Conservation (phyloP, 2,329 filamentous ascomycete genomes). For the Neofusicoccum ribis region DNA sequence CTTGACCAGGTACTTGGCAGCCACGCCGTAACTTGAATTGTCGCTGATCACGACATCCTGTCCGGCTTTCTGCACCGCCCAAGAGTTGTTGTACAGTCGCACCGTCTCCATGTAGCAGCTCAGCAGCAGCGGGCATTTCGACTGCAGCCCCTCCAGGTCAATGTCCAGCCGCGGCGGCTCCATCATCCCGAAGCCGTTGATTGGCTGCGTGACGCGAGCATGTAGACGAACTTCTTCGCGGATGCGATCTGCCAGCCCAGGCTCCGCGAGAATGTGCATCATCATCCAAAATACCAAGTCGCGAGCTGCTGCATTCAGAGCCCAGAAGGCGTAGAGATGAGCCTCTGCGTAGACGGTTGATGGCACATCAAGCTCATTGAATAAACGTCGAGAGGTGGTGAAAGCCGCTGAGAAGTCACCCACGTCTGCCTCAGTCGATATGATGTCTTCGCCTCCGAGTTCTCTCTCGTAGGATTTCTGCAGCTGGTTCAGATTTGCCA, state of each 20-base stretch:
- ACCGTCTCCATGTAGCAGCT: conserved; percentile 40
- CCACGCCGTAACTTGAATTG: conserved; percentile 23
- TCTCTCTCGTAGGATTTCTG: conserved; percentile 34
- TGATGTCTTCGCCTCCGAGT: conserved; percentile 28
- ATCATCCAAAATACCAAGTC: conserved; percentile 45
- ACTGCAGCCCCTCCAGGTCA: conserved; percentile 34
- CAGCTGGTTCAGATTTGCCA: conserved; percentile 28
- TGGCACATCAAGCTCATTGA: background rate
- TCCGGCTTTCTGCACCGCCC: conserved; percentile 37
- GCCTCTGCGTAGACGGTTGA: conserved; percentile 32
- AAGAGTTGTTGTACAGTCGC: conserved; percentile 36
- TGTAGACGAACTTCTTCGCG: conserved; percentile 37
- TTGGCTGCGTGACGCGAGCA: conserved; percentile 30
- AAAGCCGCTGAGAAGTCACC: conserved; percentile 37
- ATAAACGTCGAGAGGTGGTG: conserved; percentile 27
- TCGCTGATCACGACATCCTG: conserved; percentile 39
- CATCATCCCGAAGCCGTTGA: conserved; percentile 32
- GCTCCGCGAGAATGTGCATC: conserved; percentile 32
- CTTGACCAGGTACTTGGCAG: conserved; percentile 30
- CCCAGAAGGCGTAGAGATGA: conserved; percentile 57
- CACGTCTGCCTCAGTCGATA: conserved; percentile 31
- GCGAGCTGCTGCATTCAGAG: conserved; percentile 51
- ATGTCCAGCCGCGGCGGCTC: conserved; percentile 34
- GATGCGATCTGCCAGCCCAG: conserved; percentile 28
- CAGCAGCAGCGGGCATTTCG: conserved; percentile 38